phyloP scores from a whole-genome alignment of 805 yeast genomes.

The Pachysolen tannophilus region DNA sequence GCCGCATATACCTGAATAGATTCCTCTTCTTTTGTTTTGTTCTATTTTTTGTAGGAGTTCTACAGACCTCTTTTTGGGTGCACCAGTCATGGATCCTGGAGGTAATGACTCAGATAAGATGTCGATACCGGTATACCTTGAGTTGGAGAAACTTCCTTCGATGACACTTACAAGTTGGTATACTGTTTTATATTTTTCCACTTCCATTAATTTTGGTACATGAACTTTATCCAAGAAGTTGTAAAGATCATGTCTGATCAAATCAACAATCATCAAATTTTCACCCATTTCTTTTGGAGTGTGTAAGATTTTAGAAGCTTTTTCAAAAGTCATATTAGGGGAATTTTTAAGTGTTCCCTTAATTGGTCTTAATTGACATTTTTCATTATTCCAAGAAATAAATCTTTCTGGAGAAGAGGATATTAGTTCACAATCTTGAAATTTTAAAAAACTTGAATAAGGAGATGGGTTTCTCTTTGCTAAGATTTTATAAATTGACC shows the following conservation, averaged over 20 bases:
- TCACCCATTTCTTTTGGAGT: constrained; percentile 95
- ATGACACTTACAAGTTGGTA: constrained; percentile 90
- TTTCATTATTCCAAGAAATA: constrained; percentile 58
- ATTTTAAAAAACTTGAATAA: constrained; percentile 72
- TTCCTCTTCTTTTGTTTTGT: constrained; percentile 55
- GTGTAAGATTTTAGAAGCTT: constrained; percentile 57
- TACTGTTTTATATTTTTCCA: constrained; percentile 88
- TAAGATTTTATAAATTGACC: constrained; percentile 75
- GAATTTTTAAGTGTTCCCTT: constrained; percentile 88
- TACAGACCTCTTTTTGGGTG: constrained; percentile 91
- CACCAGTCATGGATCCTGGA: constrained; percentile 99
- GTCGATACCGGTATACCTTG: constrained; percentile 62
- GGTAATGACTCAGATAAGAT: constrained; percentile 74
- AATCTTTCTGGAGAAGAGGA: constrained; percentile 96
- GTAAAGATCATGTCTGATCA: constrained; percentile 86
- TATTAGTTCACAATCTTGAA: constrained; percentile 54
- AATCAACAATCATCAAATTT: constrained; percentile 92
- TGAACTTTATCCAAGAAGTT: constrained; percentile 56
- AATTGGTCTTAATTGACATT: constrained; percentile 84
- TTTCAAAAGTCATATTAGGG: constrained; percentile 35
- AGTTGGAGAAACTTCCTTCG: constrained; percentile 42
- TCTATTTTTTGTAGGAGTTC: constrained; percentile 66
- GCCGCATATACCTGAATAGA: constrained; percentile 93
- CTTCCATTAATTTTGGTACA: constrained; percentile 76
- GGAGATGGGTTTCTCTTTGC: constrained; percentile 84